A percentile compares a stretch with the other conserved stretches of the same genome.
Conservation (phyloP, 164 flowering plant species). For the Piper longum region DNA sequence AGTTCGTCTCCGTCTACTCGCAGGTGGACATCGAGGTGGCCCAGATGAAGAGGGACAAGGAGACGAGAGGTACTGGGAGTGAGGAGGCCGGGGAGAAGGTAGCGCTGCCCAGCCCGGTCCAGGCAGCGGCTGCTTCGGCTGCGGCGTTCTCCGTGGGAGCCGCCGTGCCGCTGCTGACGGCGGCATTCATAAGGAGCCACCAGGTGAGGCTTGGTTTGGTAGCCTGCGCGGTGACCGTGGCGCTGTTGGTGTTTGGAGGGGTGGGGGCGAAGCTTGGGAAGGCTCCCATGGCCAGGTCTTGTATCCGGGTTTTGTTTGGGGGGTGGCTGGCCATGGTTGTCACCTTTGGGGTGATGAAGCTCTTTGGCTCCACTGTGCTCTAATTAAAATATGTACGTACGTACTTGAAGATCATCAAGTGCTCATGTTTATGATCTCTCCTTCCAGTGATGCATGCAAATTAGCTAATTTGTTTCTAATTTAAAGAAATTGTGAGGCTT, state of each 20-base stretch:
- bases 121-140: conserved; percentile 16
- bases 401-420: too few relatives aligned
- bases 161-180: conserved; percentile 8
- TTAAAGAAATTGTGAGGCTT: too few relatives aligned
- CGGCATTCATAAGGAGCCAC: background rate
- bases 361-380: background rate
- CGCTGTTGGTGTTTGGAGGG: conserved; percentile 17
- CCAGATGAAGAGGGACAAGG: conserved; percentile 14
- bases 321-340: conserved; percentile 23
- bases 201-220: conserved; percentile 16
- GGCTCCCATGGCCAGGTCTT: conserved; percentile 13
- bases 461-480: too few relatives aligned
- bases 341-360: conserved; percentile 13
- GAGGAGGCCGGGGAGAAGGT: background rate
- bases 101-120: conserved; percentile 11
- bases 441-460: too few relatives aligned
- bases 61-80: background rate
- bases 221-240: conserved; percentile 11
- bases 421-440: too few relatives aligned
- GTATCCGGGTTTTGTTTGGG: conserved; percentile 20
- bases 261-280: conserved; percentile 15
- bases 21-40: conserved; percentile 17
- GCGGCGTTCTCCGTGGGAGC: conserved; percentile 17
- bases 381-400: background rate
- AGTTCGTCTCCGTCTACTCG: conserved; percentile 21